Percentiles rank a stretch among this genome's conserved stretches.
These are phyloP conservation scores for Dianthus caryophyllus DNA, from an alignment of 148 eudicot genomes.

Conservation along the genomic window DNA sequence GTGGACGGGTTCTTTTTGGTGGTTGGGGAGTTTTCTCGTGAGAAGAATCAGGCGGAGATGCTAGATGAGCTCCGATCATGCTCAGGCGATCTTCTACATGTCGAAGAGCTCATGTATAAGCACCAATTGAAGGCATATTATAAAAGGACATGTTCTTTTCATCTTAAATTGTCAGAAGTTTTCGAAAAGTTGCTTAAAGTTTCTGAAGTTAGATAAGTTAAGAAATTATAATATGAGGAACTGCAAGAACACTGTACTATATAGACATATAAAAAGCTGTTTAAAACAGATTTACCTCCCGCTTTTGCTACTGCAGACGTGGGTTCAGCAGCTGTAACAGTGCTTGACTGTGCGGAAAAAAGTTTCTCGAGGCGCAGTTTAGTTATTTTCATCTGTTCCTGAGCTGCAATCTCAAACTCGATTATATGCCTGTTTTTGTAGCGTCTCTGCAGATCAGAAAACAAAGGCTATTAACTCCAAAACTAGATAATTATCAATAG, in stretches of 20 bases:
- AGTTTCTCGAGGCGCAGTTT: slow-evolving; percentile 80
- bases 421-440: slow-evolving; percentile 76
- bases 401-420: slow-evolving; percentile 86
- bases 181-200: too few species aligned
- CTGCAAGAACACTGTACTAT: not conserved
- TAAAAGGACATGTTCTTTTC: too few species aligned
- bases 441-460: slow-evolving; percentile 49
- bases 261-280: not conserved
- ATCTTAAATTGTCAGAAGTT: too few species aligned
- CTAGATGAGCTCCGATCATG: slow-evolving; percentile 67
- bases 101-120: slow-evolving; percentile 24
- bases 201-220: too few species aligned
- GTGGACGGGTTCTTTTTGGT: slow-evolving; percentile 68
- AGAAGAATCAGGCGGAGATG: slow-evolving; percentile 37
- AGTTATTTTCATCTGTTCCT: slow-evolving; percentile 94
- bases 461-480: slow-evolving; percentile 8
- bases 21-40: slow-evolving; percentile 27
- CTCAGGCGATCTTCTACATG: slow-evolving; percentile 86
- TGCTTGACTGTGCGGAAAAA: slow-evolving; percentile 38
- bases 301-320: slow-evolving; percentile 47
- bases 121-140: not conserved
- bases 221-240: too few species aligned
- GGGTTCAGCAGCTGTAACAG: slow-evolving; percentile 23
- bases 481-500: not conserved
- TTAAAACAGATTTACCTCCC: slow-evolving; percentile 46